Evolutionary conservation across 2,329 filamentous ascomycete genomes (phyloP), one percentile per base, ranked within the genome.

Genomic region (Leptographium procerum): DNA sequence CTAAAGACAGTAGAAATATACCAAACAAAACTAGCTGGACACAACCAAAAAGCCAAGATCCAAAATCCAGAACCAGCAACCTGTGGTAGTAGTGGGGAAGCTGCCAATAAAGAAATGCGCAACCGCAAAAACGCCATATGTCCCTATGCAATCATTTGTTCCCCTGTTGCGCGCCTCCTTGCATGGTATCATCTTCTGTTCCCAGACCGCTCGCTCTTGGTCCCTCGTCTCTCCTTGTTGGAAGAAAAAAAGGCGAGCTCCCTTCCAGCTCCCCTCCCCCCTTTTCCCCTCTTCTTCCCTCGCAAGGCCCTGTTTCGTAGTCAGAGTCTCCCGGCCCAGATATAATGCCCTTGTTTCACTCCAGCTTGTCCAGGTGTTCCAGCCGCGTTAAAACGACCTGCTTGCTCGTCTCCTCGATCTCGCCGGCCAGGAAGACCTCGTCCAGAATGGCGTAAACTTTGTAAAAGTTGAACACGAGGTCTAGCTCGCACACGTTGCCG

Each of bases 401-500:
- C 74, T 97, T 99, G 71, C 90, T 96, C 62, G 92, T 97, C 81
- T 99, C 94, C 75, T 99, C 91, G 43, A 99, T 96, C 79, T 99
- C 94, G 22, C 94, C 94, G 0, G 94, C 94, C 61, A 99, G 76
- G 71, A 99, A 99, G 24, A 99, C 94, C 76, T 99, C 94, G 70
- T 99, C 94, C 31, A 99, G 84, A 63, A 99, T 99, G 54, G 94
- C 94, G 73, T 99, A 99, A 64, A 99, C 92, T 75, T 88, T 88
- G 74, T 87, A 87, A 66, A 88, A 88, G 75, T 87, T 87, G 75
- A 88, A 88, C 65, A 88, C 85, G 70, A 99, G 77, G 75, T 99
- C 94, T 71, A 99, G 79, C 78, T 99, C 94, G 76, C 94, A 99
- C 60, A 99, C 94, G 72, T 99, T 99, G 64, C 94, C 94, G 72